Conservation (phyloP, 164 flowering plant species). For the Nymphaea thermarum region DNA sequence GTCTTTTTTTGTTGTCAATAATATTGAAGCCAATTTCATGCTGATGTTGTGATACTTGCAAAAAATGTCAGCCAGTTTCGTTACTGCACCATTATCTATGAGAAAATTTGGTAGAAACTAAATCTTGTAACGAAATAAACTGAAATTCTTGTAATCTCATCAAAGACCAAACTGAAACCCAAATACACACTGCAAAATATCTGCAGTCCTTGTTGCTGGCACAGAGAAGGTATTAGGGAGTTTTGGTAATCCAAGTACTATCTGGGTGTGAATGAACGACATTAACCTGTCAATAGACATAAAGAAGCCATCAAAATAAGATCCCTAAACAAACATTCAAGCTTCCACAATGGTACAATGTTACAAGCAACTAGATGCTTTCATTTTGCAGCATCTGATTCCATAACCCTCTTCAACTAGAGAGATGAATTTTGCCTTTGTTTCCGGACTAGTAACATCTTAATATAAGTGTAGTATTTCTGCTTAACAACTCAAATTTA, state of each 20-base stretch:
- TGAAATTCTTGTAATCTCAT: neutral
- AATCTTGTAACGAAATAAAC: neutral
- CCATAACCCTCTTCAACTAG: conserved; percentile 76
- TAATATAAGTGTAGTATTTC: too few species aligned
- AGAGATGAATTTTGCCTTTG: too few species aligned
- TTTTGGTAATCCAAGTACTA: conserved; percentile 62
- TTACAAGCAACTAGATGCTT: conserved; percentile 86
- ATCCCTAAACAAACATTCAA: neutral
- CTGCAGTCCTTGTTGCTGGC: conserved; percentile 56
- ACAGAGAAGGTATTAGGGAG: conserved; percentile 56
- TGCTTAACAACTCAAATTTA: too few species aligned
- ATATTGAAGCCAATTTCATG: too few species aligned
- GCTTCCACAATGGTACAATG: conserved; percentile 48
- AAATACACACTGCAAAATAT: conserved; percentile 71
- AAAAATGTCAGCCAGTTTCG: too few species aligned
- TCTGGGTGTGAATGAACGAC: conserved; percentile 65
- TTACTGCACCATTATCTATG: too few species aligned
- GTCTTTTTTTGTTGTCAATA: too few species aligned
- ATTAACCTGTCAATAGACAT: conserved; percentile 42
- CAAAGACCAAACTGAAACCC: conserved; percentile 78
- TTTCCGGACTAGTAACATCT: too few species aligned
- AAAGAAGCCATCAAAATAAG: neutral
- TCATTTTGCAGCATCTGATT: conserved; percentile 90
- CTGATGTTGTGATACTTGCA: too few species aligned
- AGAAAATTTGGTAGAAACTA: neutral